Percentiles rank a stretch among this genome's conserved stretches.
These are phyloP conservation scores for Exophiala lecanii-corni DNA, from an alignment of 2,329 filamentous ascomycete species.

Conservation along the genomic window DNA sequence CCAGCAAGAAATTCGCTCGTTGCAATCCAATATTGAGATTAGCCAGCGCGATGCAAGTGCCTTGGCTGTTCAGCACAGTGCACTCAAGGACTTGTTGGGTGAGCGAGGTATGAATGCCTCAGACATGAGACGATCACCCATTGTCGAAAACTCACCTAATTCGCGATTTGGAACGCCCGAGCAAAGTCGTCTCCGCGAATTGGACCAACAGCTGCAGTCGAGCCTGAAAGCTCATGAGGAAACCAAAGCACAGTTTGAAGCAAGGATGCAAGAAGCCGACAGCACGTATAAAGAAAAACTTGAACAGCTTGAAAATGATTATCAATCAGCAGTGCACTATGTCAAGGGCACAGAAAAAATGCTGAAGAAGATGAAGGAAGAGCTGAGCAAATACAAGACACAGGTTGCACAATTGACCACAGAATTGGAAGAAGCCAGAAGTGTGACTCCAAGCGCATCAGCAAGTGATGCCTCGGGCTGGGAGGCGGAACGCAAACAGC, in stretches of 20 bases:
- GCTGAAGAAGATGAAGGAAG: constrained; percentile 97
- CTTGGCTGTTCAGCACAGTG: constrained; percentile 83
- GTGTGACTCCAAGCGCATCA: constrained; percentile 34
- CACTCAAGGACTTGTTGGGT: constrained; percentile 84
- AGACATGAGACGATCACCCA: constrained; percentile 65
- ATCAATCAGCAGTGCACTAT: constrained; percentile 96
- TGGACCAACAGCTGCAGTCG: constrained; percentile 80
- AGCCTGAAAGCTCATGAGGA: constrained; percentile 80
- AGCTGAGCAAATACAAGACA: constrained; percentile 85
- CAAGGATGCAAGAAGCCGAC: constrained; percentile 81
- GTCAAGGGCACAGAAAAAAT: constrained; percentile 99
- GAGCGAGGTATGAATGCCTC: constrained; percentile 83
- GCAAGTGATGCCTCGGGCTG: constrained; percentile 53
- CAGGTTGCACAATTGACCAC: constrained; percentile 78
- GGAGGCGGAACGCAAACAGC: constrained; percentile 65
- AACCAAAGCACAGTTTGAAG: constrained; percentile 69
- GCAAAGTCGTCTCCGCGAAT: constrained; percentile 69
- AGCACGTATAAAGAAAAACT: constrained; percentile 87
- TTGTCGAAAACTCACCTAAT: constrained; percentile 63
- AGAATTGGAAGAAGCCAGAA: constrained; percentile 66
- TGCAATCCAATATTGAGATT: constrained; percentile 75
- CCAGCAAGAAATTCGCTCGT: constrained; percentile 72
- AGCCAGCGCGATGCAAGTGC: constrained; percentile 94
- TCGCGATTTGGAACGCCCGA: constrained; percentile 76
- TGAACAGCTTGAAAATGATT: constrained; percentile 90